Percentiles rank a stretch among this genome's conserved stretches.
Conservation (phyloP, 768 basidiomycete genomes). For the Russula dissimulans region DNA sequence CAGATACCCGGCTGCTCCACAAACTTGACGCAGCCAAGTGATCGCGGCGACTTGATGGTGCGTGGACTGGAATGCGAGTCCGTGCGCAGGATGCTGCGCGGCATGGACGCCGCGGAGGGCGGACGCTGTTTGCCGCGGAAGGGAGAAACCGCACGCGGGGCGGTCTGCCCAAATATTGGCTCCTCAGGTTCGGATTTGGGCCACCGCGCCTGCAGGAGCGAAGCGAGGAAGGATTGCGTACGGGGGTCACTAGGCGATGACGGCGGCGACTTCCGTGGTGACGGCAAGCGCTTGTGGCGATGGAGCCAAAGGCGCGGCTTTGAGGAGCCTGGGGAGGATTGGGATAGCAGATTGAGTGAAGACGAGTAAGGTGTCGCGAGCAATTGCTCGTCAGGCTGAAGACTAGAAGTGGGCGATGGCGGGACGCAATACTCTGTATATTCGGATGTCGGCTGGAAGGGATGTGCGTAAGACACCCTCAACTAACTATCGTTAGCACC, state of each 20-base stretch:
- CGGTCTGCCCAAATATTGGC: constrained; percentile 20
- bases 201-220: constrained; percentile 19
- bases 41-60: constrained; percentile 9
- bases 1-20: constrained; percentile 13
- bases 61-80: constrained; percentile 12
- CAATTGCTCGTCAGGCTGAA: constrained; percentile 14
- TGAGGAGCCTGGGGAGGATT: constrained; percentile 23
- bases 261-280: constrained; percentile 11
- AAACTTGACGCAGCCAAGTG: constrained; percentile 20
- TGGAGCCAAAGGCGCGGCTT: constrained; percentile 40
- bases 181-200: constrained; percentile 18
- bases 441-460: constrained; percentile 16
- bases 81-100: constrained; percentile 20
- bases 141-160: constrained; percentile 19
- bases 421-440: constrained; percentile 18
- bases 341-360: constrained; percentile 16
- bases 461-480: constrained; percentile 2
- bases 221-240: constrained; percentile 17
- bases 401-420: constrained; percentile 21
- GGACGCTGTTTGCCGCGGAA: constrained; percentile 16
- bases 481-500: background rate
- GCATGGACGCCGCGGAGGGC: constrained; percentile 12
- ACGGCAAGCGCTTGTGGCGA: constrained; percentile 33
- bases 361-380: constrained; percentile 17
- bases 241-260: constrained; percentile 14